Conservation (phyloP, 2,329 filamentous ascomycete genomes). For the Huntiella decipiens region DNA sequence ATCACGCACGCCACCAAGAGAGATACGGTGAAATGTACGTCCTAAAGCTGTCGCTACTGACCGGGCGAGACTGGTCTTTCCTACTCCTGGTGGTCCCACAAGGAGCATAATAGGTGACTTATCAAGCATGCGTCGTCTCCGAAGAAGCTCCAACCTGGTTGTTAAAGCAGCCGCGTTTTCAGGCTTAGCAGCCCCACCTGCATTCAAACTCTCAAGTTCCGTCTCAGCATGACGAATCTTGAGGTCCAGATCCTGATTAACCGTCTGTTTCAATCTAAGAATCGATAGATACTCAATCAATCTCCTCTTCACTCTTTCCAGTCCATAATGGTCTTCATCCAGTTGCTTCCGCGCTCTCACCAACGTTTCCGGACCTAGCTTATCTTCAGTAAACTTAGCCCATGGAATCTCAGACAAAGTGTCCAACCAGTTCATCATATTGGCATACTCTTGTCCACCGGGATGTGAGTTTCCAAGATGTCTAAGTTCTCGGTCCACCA, state of each 20-base stretch:
- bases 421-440: constrained; percentile 83
- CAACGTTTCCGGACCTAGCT: constrained; percentile 64
- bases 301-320: constrained; percentile 94
- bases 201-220: constrained; percentile 20
- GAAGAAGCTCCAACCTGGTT: constrained; percentile 55
- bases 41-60: constrained; percentile 84
- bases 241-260: constrained; percentile 65
- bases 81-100: constrained; percentile 81
- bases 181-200: constrained; percentile 22
- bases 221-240: constrained; percentile 53
- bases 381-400: constrained; percentile 67
- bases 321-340: constrained; percentile 86
- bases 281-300: constrained; percentile 90
- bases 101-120: constrained; percentile 91
- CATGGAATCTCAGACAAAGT: constrained; percentile 89
- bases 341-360: constrained; percentile 69
- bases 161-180: constrained; percentile 20
- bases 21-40: constrained; percentile 92
- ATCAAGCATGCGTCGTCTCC: constrained; percentile 71
- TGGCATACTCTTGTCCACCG: constrained; percentile 87
- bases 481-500: constrained; percentile 78
- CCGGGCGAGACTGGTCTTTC: constrained; percentile 87
- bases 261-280: constrained; percentile 80
- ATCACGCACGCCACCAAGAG: constrained; percentile 83
- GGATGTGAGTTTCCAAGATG: constrained; percentile 89